Conservation (phyloP, 805 yeast species). For the Ogataea siamensis region DNA sequence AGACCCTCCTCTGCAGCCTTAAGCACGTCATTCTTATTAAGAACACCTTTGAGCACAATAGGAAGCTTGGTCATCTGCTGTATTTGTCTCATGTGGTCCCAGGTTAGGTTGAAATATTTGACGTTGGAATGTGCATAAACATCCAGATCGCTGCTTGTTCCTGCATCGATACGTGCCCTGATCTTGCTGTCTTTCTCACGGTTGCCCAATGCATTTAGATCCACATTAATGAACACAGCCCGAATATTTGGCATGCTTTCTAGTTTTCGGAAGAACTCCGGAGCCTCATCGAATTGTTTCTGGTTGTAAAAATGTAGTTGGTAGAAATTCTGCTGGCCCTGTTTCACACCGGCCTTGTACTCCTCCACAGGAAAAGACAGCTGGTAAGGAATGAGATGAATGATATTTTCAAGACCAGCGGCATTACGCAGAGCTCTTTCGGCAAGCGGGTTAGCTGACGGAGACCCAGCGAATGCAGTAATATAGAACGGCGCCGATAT, state of each 20-base stretch:
- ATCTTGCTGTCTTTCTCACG: conserved; percentile 82
- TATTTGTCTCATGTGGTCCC: conserved; percentile 59
- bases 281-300: conserved; percentile 59
- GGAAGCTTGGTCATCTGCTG: conserved; percentile 44
- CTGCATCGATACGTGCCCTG: conserved; percentile 53
- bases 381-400: conserved; percentile 86
- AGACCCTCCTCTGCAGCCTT: conserved; percentile 55
- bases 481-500: conserved; percentile 77
- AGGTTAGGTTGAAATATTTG: conserved; percentile 36
- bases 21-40: conserved; percentile 60
- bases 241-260: conserved; percentile 52
- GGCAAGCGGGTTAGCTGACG: conserved; percentile 85
- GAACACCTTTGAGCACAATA: conserved; percentile 58
- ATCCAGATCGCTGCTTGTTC: conserved; percentile 12
- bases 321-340: conserved; percentile 73
- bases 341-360: conserved; percentile 59
- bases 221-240: conserved; percentile 81
- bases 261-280: conserved; percentile 21
- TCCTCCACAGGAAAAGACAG: conserved; percentile 83
- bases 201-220: conserved; percentile 82
- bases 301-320: conserved; percentile 72
- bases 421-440: conserved; percentile 75
- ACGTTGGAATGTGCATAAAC: conserved; percentile 11
- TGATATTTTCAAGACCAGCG: conserved; percentile 61
- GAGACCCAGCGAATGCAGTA: conserved; percentile 87